Evolutionary conservation across 371 early-diverging fungal species (phyloP).

Genomic region (Catenaria anguillulae): DNA sequence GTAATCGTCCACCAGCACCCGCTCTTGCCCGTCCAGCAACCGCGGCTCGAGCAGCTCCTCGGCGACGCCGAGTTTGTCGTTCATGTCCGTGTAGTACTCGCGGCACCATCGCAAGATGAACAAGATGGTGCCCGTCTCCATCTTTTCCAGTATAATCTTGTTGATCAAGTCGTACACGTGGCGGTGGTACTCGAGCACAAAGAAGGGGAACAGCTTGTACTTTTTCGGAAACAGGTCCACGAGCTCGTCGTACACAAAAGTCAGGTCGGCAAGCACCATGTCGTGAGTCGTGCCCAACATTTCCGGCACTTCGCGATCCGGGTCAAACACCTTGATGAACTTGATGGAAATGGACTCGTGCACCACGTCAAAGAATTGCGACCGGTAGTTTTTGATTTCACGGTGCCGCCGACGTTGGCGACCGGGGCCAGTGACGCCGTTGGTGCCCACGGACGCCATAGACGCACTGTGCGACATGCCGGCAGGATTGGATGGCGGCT

Average conservation of each 20-base stretch:
- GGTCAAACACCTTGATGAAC: conserved; percentile 28
- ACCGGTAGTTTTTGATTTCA: conserved; percentile 52
- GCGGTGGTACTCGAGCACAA: conserved; percentile 83
- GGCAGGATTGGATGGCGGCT: too few species aligned
- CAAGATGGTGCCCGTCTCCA: conserved; percentile 62
- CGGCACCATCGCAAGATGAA: conserved; percentile 69
- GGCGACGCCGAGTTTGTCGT: conserved; percentile 62
- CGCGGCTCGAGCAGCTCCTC: conserved; percentile 82
- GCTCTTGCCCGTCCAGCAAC: conserved; percentile 82
- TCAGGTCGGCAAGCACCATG: conserved; percentile 75
- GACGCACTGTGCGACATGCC: conserved; percentile 5
- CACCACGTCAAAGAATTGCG: conserved; percentile 55
- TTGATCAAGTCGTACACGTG: conserved; percentile 62
- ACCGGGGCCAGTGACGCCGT: conserved; percentile 18
- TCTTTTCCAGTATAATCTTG: conserved; percentile 30
- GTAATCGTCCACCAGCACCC: conserved; percentile 67
- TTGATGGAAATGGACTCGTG: conserved; percentile 48
- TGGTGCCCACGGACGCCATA: background rate
- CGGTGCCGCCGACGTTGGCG: conserved; percentile 39
- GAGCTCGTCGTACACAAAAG: conserved; percentile 68
- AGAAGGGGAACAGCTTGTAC: conserved; percentile 82
- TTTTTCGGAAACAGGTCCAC: conserved; percentile 73
- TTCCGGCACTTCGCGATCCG: conserved; percentile 18
- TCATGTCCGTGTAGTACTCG: conserved; percentile 80
- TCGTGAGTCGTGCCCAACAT: conserved; percentile 40